phyloP scores from a whole-genome alignment of 108 stramenopile genomes.

The Stephanodiscus triporus region DNA sequence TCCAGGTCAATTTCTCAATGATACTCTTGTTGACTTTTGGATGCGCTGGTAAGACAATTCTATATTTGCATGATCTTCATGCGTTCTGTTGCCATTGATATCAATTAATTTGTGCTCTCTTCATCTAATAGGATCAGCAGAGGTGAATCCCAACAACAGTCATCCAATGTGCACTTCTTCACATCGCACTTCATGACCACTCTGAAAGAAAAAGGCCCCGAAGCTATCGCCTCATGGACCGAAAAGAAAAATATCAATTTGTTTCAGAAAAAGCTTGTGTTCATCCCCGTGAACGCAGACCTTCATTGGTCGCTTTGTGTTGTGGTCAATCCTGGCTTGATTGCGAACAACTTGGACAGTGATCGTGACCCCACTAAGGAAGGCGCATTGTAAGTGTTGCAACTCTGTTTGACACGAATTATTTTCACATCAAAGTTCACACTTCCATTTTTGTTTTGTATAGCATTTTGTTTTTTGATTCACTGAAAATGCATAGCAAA shows the following conservation, averaged over 20 bases:
- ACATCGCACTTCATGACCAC: slow-evolving; percentile 90
- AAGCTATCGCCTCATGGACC: slow-evolving; percentile 83
- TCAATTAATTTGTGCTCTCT: not conserved
- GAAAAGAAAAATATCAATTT: slow-evolving; percentile 81
- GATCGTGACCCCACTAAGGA: not conserved
- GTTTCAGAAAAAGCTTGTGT: slow-evolving; percentile 87
- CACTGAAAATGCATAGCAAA: slow-evolving; percentile 74
- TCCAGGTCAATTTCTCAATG: slow-evolving; percentile 83
- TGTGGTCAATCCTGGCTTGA: slow-evolving; percentile 86
- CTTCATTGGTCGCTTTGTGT: slow-evolving; percentile 97
- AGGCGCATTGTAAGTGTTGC: slow-evolving; percentile 35
- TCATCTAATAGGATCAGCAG: slow-evolving; percentile 42
- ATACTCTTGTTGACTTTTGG: slow-evolving; percentile 89
- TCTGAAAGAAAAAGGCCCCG: slow-evolving; percentile 57
- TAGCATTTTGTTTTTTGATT: slow-evolving; percentile 86
- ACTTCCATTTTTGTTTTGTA: slow-evolving; percentile 5
- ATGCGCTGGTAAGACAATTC: slow-evolving; percentile 76
- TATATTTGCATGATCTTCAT: not conserved
- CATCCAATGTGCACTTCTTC: slow-evolving; percentile 70
- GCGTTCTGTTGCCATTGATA: not conserved
- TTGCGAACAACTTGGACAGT: slow-evolving; percentile 29
- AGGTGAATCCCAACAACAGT: slow-evolving; percentile 6
- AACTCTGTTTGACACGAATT: not conserved
- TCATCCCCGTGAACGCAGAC: slow-evolving; percentile 92
- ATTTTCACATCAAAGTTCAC: not conserved